Base-by-base conservation (phyloP, 179 eudicot species). In the Gypsophila paniculata region DNA sequence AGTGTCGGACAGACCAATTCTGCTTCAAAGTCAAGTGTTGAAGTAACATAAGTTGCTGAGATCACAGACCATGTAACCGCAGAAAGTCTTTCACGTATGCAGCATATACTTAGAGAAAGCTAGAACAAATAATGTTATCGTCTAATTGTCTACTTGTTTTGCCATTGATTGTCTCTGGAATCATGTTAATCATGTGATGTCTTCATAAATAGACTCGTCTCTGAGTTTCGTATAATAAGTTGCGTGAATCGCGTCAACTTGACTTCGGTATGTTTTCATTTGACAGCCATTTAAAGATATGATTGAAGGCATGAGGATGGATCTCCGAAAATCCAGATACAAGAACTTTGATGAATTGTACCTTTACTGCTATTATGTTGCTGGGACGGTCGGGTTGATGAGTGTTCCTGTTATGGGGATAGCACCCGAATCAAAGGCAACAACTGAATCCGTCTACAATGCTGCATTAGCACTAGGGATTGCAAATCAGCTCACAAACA, bases 331-430 rank as follows among this genome's bases (percentile, higher is more conserved):
- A 69, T 80, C 83, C 0, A 77, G 83, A 80, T 80, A 83, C 82
- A 78, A 79, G 74, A 91, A 78, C 80, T 91, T 91, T 9, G 97
- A 90, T 46, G 97, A 91, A 77, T 68, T 89, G 57, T 91, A 91
- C 78, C 84, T 91, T 1, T 91, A 89, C 26, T 88, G 96, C 61
- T 91, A 89, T 65, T 91, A 91, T 75, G 97, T 91, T 52, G 97
- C 96, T 67, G 96, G 97, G n/a, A 91, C 96, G 3, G 93, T 91
- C 13, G 96, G 93, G 39, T 73, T 91, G 67, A 90, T 91, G 91
- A 91, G 93, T 69, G 96, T 91, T 48, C 97, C 97, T 36, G 84
- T 91, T 22, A 88, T 89, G 96, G 97, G 96, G 52, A 89, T 89
- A 68, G 93, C 91, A 42, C 91, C 91, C 4, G 89, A 90, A 39